Conservation (phyloP, 768 basidiomycete species). For the Pleurotus sapidus region DNA sequence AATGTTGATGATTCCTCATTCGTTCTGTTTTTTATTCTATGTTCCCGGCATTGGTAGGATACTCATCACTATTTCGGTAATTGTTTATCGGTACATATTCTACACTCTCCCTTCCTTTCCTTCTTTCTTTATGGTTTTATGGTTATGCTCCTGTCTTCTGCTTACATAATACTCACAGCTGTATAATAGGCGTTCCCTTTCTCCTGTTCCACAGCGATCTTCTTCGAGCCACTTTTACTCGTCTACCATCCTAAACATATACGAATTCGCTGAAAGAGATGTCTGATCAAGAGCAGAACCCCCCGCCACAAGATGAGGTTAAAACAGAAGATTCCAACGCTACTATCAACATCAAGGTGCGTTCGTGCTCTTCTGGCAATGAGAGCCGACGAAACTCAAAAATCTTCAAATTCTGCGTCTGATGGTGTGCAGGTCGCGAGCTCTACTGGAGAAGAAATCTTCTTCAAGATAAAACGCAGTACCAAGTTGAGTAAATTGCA, state of each 20-base stretch:
- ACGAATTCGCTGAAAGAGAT: constrained; percentile 25
- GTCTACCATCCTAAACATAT: too few species aligned
- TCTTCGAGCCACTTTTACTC: too few species aligned
- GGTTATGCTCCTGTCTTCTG: too few species aligned
- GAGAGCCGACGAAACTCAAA: not conserved
- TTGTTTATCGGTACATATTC: too few species aligned
- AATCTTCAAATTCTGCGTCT: constrained; percentile 3
- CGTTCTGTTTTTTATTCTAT: not conserved
- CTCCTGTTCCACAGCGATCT: too few species aligned
- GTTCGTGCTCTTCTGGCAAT: constrained; percentile 11
- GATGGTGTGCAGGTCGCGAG: constrained; percentile 58
- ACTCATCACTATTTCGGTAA: too few species aligned
- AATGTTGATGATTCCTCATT: not conserved
- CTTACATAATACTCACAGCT: too few species aligned
- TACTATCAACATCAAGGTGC: constrained; percentile 79
- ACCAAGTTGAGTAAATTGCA: constrained; percentile 92
- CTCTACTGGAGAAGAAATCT: constrained; percentile 81
- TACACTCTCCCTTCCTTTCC: too few species aligned
- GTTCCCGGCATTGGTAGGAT: too few species aligned
- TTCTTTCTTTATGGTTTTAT: too few species aligned
- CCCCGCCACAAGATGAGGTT: constrained; percentile 34
- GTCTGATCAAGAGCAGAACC: constrained; percentile 51
- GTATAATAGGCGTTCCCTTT: too few species aligned
- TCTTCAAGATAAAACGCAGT: constrained; percentile 95
- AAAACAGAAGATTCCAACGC: constrained; percentile 59